phyloP scores from a whole-genome alignment of 2,329 filamentous ascomycete species.

The Aspergillus ibericus region DNA sequence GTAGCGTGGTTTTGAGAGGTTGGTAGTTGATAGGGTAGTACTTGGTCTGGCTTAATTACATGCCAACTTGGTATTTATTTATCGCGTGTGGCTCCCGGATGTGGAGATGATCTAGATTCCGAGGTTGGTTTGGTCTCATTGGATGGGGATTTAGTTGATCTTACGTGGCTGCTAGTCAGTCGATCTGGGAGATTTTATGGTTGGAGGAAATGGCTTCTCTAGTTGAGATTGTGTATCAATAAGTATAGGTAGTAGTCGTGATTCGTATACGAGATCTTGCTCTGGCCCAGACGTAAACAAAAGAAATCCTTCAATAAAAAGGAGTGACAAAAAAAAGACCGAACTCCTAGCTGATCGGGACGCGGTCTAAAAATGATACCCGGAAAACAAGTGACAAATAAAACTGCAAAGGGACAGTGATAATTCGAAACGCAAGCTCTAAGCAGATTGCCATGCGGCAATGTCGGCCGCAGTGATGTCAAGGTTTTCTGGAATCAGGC shows the following conservation, averaged over 20 bases:
- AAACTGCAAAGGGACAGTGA: neutral
- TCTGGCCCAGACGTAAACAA: neutral
- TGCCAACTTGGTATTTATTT: no score
- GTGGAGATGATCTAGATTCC: no score
- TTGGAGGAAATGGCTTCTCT: no score
- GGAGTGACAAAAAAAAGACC: neutral
- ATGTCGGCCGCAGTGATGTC: slow-evolving; percentile 34
- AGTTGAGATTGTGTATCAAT: no score
- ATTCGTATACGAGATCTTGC: neutral
- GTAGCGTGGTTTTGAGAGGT: no score
- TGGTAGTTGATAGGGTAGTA: no score
- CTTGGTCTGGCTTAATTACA: no score
- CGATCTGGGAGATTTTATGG: no score
- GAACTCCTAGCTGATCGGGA: neutral
- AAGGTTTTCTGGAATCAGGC: slow-evolving; percentile 30
- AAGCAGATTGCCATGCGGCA: slow-evolving; percentile 27
- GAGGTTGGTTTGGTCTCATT: no score
- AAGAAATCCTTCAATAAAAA: neutral
- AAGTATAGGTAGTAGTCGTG: neutral
- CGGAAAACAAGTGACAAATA: neutral
- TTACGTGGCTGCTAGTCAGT: no score
- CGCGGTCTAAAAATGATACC: neutral
- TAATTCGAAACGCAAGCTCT: neutral
- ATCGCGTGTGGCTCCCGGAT: no score
- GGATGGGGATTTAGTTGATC: no score